Evolutionary conservation across 305 asterid species (phyloP), one percentile per base, ranked within the genome.

Genomic region (Solanum chacoense): DNA sequence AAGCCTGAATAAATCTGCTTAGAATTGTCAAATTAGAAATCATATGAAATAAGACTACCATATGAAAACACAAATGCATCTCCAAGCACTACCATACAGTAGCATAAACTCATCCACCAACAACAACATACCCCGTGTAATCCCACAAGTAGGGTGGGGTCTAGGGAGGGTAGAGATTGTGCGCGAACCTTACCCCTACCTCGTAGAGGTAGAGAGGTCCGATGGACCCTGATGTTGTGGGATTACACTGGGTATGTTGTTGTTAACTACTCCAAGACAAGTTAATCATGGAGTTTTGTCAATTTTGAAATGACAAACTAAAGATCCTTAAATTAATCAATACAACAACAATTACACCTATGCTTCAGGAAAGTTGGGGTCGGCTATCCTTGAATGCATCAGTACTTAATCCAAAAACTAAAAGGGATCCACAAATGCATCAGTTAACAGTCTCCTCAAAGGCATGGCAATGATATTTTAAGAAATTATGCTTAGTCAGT

Each of bases 1-100:
- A 97, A 8, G 98, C 92, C 92, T 94, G 94, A 90, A 97, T 97
- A 92, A 97, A 97, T 91, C 99, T 97, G 95, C 88, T 74, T 40
- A 90, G 50, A 69, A 75, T 87, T 83, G 84, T 87, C 35, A 38
- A 89, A 88, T 89, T 88, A 94, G 90, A 75, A 80, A 86, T 24
- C 86, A 40, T 87, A 89, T 31, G 87, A 32, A 35, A 74, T 22
- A 89, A 85, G 32, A 87, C 83, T 28, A 87, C 84, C 89, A 63
- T 50, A 55, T 29, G 67, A 42, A 40, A 36, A 88, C 69, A 42
- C 32, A 29, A 10, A 50, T 50, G 22, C 87, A 50, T 3, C 42
- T 83, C 87, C 26, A 50, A 42, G 1, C 37, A 42, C 71, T 26
- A 45, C 35, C 69, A 45, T 9, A 77, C 32, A 22, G 22, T 22